Base-by-base conservation (phyloP, 108 stramenopile species). In the Skeletonema marinoi region DNA sequence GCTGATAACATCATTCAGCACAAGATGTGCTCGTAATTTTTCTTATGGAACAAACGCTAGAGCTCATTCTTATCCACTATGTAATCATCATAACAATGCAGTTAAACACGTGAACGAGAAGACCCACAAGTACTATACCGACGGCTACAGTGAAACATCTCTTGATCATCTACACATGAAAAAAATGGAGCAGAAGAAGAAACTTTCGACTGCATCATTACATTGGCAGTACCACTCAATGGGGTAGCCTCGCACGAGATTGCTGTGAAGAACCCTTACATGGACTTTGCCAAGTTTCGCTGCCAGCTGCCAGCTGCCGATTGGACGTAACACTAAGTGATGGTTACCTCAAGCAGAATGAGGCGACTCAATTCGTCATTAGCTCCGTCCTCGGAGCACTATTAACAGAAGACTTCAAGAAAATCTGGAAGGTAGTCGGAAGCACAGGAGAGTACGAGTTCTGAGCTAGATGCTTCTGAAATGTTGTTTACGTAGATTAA, bases 211-310 rank as follows among this genome's bases (percentile, higher is more conserved):
- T n/a, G n/a, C n/a, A n/a, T n/a, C n/a, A n/a, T n/a, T n/a, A n/a
- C n/a, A n/a, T n/a, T n/a, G n/a, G n/a, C n/a, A n/a, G n/a, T n/a
- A n/a, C n/a, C n/a, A n/a, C n/a, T n/a, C n/a, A n/a, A n/a, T n/a
- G n/a, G n/a, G n/a, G n/a, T 77, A 38, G 87, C 80, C 32, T 60
- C 75, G 10, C 72, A 89, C 65, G 90, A 90, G 41, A 81, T 91
- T 67, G 74, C 65, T 76, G 87, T 89, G 70, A 75, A 87, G 82
- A 94, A 94, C 73, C 78, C 77, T 10, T 95, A 87, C 90, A 95
- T 95, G 92, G 94, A 92, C 14, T 95, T 88, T 84, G 90, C 94
- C 14, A 87, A 93, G 67, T 95, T 93, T 63, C 89, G 94, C 21
- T 66, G 85, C 86, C 32, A 60, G 86, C 13, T 90, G 90, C 14